A percentile compares a stretch with the other conserved stretches of the same genome.
phyloP scores from a whole-genome alignment of 2,329 filamentous ascomycete species.

The Meredithiella fracta region DNA sequence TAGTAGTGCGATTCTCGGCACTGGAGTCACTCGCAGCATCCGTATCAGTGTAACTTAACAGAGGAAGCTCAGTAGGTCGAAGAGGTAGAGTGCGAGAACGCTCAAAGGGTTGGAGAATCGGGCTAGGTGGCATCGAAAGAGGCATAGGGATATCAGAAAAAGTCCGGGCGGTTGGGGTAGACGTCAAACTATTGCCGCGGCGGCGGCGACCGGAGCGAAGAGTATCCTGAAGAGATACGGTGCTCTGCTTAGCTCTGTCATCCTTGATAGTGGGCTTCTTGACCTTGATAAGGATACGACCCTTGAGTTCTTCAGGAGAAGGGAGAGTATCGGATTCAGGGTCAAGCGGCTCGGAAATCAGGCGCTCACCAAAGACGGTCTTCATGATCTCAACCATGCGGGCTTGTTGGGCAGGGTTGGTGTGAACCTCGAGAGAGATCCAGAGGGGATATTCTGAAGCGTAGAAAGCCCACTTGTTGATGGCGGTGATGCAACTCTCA shows the following conservation, averaged over 20 bases:
- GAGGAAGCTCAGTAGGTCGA: neutral
- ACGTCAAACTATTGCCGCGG: conserved; percentile 55
- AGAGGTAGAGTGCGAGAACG: conserved; percentile 2
- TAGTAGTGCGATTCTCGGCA: conserved; percentile 69
- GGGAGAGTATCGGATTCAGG: conserved; percentile 54
- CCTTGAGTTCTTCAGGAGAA: conserved; percentile 68
- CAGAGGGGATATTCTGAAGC: conserved; percentile 79
- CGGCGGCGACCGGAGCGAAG: conserved; percentile 29
- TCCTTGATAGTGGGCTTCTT: conserved; percentile 51
- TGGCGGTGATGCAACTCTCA: conserved; percentile 76
- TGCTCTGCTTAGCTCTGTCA: conserved; percentile 15
- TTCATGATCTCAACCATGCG: conserved; percentile 84
- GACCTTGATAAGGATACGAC: conserved; percentile 82
- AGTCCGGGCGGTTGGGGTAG: conserved; percentile 37
- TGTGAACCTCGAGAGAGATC: conserved; percentile 92
- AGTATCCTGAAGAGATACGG: conserved; percentile 21
- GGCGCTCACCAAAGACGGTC: conserved; percentile 61
- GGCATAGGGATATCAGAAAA: conserved; percentile 32
- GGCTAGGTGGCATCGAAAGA: conserved; percentile 37
- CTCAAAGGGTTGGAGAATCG: conserved; percentile 29
- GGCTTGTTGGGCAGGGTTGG: conserved; percentile 63
- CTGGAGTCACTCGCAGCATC: conserved; percentile 37
- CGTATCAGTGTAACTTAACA: conserved; percentile 42
- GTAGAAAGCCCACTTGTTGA: conserved; percentile 86
- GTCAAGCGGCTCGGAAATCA: conserved; percentile 62